Percentiles rank a stretch among this genome's conserved stretches.
Conservation (phyloP, 2,329 filamentous ascomycete genomes). For the Colletotrichum cereale region DNA sequence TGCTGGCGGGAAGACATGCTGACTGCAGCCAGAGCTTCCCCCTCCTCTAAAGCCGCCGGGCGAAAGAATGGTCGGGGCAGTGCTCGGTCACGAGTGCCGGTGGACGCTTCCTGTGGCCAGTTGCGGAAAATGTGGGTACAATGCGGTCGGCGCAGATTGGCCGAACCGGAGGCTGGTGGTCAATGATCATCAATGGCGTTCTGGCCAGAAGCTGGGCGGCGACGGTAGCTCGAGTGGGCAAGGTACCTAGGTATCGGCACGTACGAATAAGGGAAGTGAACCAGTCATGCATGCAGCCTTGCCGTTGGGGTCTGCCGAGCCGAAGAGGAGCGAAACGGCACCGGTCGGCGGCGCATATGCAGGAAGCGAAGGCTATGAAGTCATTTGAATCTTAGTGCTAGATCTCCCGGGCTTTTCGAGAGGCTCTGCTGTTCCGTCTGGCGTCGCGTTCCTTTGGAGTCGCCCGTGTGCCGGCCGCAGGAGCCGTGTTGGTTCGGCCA, state of each 20-base stretch:
- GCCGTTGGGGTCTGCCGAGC: not conserved
- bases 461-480: not conserved
- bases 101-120: constrained; percentile 30
- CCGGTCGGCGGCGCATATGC: constrained; percentile 22
- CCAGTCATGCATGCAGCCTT: not conserved
- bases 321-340: constrained; percentile 12
- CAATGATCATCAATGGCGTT: constrained; percentile 2
- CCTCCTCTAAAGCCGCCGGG: constrained; percentile 25
- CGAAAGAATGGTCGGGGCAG: constrained; percentile 30
- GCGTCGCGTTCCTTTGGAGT: not conserved
- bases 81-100: constrained; percentile 35
- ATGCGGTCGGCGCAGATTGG: constrained; percentile 24
- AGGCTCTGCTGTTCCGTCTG: constrained; percentile 1
- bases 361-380: constrained; percentile 16
- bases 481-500: not conserved
- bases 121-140: constrained; percentile 21
- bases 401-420: constrained; percentile 1
- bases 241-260: too few species aligned
- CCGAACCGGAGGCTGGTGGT: constrained; percentile 29
- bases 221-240: constrained; percentile 21
- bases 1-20: constrained; percentile 3
- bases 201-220: constrained; percentile 32
- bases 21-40: not conserved
- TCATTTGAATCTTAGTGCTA: constrained; percentile 14
- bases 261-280: not conserved